phyloP scores from a whole-genome alignment of 2,329 filamentous ascomycete genomes.

The Ustilaginoidea virens region DNA sequence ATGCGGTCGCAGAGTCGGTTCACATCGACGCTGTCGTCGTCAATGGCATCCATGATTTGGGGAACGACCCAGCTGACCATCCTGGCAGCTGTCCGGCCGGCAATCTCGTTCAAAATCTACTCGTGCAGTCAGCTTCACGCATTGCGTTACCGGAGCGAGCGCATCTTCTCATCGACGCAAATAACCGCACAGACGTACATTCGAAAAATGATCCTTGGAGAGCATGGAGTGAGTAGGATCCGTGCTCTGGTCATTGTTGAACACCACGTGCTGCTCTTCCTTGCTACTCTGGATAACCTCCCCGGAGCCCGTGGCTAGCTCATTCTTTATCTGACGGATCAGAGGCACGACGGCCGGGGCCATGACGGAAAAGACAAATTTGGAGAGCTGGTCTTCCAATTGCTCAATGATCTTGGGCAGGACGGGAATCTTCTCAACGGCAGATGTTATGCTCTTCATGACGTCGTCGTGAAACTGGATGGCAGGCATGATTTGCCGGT shows the following conservation, averaged over 20 bases:
- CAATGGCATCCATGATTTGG: conserved; percentile 77
- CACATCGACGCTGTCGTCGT: conserved; percentile 57
- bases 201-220: conserved; percentile 89
- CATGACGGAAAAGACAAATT: conserved; percentile 84
- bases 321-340: conserved; percentile 72
- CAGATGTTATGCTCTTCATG: conserved; percentile 61
- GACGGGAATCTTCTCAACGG: conserved; percentile 74
- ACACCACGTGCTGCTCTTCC: conserved; percentile 75
- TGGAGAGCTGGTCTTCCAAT: conserved; percentile 70
- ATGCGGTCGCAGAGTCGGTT: conserved; percentile 60
- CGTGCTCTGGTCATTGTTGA: conserved; percentile 57
- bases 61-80: conserved; percentile 77
- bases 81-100: conserved; percentile 65
- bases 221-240: conserved; percentile 94
- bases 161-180: too few relatives aligned
- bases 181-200: conserved; percentile 33
- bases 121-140: too few relatives aligned
- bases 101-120: conserved; percentile 69
- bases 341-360: conserved; percentile 79
- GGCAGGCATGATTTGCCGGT: conserved; percentile 71
- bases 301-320: conserved; percentile 70
- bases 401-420: conserved; percentile 76
- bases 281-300: conserved; percentile 78
- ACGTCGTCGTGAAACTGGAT: conserved; percentile 85
- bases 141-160: too few relatives aligned